These are phyloP conservation scores for Leccinellum luteum DNA, from an alignment of 768 basidiomycete species.

Conservation along the genomic window DNA sequence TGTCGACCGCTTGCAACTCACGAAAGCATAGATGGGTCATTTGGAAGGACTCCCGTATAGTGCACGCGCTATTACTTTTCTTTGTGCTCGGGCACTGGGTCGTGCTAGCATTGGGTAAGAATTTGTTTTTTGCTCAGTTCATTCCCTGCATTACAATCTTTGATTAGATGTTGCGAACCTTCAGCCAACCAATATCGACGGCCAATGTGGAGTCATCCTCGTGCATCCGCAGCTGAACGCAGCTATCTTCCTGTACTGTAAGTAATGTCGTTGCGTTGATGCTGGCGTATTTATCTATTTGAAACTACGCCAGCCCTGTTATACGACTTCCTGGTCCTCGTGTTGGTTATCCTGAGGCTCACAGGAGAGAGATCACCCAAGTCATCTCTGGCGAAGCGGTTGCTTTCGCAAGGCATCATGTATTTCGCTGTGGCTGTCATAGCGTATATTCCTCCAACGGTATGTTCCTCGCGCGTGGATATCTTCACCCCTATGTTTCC, in stretches of 20 bases:
- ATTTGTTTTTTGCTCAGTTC: background rate
- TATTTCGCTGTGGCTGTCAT: conserved; percentile 20
- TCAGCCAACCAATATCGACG: background rate
- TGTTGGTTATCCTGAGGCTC: conserved; percentile 15
- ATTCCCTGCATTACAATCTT: background rate
- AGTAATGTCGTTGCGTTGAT: background rate
- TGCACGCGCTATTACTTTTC: conserved; percentile 13
- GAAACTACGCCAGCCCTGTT: conserved; percentile 10
- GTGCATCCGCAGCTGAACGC: conserved; percentile 1
- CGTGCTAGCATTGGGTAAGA: conserved; percentile 15
- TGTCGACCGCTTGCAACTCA: background rate
- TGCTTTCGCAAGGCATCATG: conserved; percentile 18
- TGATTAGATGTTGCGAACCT: conserved; percentile 16
- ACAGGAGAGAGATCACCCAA: conserved; percentile 7
- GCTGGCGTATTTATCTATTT: background rate
- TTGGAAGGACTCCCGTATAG: conserved; percentile 18
- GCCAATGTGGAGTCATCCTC: background rate
- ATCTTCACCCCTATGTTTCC: background rate
- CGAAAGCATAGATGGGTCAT: conserved; percentile 24
- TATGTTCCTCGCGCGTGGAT: background rate
- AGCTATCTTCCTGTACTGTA: conserved; percentile 18
- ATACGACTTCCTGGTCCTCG: conserved; percentile 21
- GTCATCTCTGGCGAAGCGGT: conserved; percentile 13
- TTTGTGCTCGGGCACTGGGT: conserved; percentile 23
- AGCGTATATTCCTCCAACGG: conserved; percentile 16